Evolutionary conservation across 805 yeast species (phyloP).

Genomic region (Zygosaccharomyces gambellarensis): DNA sequence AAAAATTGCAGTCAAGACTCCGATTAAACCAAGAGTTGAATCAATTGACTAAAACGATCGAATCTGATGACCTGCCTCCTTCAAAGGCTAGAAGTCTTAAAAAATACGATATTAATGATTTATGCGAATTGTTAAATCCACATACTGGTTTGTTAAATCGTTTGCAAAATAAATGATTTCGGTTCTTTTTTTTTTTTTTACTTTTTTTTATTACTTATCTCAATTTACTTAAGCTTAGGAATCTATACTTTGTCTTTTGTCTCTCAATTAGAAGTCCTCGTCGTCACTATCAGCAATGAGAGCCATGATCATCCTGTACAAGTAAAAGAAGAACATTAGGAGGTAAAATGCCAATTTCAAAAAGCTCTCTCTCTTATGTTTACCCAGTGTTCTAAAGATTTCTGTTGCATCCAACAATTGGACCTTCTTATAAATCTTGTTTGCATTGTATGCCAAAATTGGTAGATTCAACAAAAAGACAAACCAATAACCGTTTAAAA

Average conservation of each 20-base stretch:
- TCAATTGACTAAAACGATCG: conserved; percentile 5
- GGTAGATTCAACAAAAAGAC: conserved; percentile 80
- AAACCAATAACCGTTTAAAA: conserved; percentile 90
- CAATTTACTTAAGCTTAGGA: conserved; percentile 7
- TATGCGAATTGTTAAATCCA: conserved; percentile 17
- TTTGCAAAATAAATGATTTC: conserved; percentile 7
- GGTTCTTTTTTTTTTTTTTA: neutral
- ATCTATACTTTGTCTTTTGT: conserved; percentile 2
- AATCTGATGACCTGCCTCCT: conserved; percentile 1
- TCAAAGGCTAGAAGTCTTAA: conserved; percentile 1
- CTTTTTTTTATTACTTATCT: neutral
- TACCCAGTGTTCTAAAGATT: conserved; percentile 87
- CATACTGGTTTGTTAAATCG: conserved; percentile 19
- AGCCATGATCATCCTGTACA: conserved; percentile 94
- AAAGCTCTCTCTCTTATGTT: conserved; percentile 89
- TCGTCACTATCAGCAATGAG: conserved; percentile 62
- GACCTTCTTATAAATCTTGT: conserved; percentile 72
- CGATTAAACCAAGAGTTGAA: conserved; percentile 15
- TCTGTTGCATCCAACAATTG: conserved; percentile 95
- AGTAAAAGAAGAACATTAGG: conserved; percentile 88
- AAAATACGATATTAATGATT: conserved; percentile 7
- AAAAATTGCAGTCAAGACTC: conserved; percentile 12
- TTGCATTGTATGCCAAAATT: conserved; percentile 73
- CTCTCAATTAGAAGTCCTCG: conserved; percentile 2
- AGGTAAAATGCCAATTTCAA: conserved; percentile 87